phyloP scores from a whole-genome alignment of 2,329 filamentous ascomycete species.

The Apiospora hydei region DNA sequence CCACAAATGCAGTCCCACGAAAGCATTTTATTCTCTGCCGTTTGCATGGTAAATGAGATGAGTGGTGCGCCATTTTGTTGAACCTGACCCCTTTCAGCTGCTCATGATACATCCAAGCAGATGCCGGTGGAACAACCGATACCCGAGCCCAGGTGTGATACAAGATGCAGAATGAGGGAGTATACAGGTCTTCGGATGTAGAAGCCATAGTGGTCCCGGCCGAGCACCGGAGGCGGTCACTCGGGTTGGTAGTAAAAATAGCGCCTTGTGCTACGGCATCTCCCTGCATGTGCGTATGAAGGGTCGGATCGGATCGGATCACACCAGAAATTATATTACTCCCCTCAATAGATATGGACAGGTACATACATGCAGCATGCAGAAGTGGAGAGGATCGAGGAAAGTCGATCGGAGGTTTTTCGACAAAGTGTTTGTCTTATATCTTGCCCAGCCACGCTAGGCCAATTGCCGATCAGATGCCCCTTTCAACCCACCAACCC shows the following conservation, averaged over 20 bases:
- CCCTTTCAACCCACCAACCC: background rate
- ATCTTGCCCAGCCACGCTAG: background rate
- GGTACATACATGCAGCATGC: too few relatives aligned
- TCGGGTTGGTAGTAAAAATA: background rate
- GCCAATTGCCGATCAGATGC: slow-evolving; percentile 17
- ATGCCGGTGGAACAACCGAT: background rate
- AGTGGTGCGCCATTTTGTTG: background rate
- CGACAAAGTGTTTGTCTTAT: background rate
- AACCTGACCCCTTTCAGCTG: background rate
- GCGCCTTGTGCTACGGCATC: background rate
- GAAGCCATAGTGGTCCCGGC: background rate
- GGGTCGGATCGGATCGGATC: background rate
- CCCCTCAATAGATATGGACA: background rate
- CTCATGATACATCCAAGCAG: background rate
- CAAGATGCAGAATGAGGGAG: background rate
- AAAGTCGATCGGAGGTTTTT: background rate
- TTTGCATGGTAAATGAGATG: background rate
- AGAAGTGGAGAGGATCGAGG: background rate
- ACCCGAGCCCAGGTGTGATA: background rate
- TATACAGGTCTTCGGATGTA: background rate
- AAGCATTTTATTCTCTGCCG: background rate
- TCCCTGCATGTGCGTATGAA: background rate
- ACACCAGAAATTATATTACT: background rate
- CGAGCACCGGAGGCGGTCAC: background rate
- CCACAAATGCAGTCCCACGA: background rate